Conservation (phyloP, 768 basidiomycete genomes). For the Serendipita indica region DNA sequence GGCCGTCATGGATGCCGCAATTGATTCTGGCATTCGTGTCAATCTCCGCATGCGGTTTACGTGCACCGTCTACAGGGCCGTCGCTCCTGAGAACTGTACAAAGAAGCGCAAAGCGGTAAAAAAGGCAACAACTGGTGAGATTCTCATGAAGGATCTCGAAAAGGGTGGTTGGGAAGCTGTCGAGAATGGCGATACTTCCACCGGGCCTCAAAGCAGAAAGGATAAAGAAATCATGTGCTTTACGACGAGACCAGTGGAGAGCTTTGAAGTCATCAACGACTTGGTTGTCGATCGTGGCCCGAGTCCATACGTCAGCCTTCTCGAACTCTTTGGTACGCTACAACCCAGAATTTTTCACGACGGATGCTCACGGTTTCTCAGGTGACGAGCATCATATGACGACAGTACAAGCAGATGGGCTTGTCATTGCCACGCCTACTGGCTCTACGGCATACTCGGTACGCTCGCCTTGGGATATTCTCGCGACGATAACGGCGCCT, state of each 20-base stretch:
- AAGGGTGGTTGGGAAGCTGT: slow-evolving; percentile 92
- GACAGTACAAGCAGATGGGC: slow-evolving; percentile 94
- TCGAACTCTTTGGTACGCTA: slow-evolving; percentile 89
- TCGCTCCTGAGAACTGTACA: slow-evolving; percentile 54
- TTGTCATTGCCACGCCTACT: slow-evolving; percentile 89
- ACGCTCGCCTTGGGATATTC: slow-evolving; percentile 22
- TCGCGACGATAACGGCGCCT: slow-evolving; percentile 10
- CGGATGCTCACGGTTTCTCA: slow-evolving; percentile 22
- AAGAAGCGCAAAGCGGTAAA: slow-evolving; percentile 66
- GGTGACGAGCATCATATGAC: slow-evolving; percentile 99
- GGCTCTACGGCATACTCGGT: slow-evolving; percentile 98
- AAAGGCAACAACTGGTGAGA: slow-evolving; percentile 87
- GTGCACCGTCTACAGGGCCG: slow-evolving; percentile 91
- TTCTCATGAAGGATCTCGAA: slow-evolving; percentile 87
- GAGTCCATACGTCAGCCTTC: slow-evolving; percentile 88
- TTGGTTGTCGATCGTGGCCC: slow-evolving; percentile 96
- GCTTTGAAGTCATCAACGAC: slow-evolving; percentile 92
- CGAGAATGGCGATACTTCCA: slow-evolving; percentile 56
- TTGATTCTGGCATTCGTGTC: slow-evolving; percentile 89
- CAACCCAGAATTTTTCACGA: background rate
- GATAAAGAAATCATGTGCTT: slow-evolving; percentile 99
- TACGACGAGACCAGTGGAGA: slow-evolving; percentile 85
- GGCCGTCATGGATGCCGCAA: slow-evolving; percentile 68
- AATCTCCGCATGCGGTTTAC: slow-evolving; percentile 99
- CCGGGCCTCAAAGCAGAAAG: slow-evolving; percentile 22